Percentiles rank a stretch among this genome's conserved stretches.
Conservation (phyloP, 257 asterid genomes). For the Capsicum baccatum region DNA sequence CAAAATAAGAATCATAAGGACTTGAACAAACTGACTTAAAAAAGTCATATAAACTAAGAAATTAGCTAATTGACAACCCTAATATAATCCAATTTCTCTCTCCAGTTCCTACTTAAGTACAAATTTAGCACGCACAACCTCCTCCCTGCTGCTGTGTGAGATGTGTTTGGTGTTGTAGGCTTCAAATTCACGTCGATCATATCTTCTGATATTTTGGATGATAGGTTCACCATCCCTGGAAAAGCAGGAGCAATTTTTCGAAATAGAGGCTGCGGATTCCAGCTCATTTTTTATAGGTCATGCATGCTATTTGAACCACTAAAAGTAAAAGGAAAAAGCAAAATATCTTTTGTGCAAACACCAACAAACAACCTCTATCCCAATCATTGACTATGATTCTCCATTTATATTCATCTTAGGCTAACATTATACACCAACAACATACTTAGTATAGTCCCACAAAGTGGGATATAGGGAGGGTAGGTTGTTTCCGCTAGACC, state of each 20-base stretch:
- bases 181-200: slow-evolving; percentile 85
- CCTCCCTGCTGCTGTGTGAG: slow-evolving; percentile 76
- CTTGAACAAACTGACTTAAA: not conserved
- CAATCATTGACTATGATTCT: not conserved
- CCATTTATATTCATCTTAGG: not conserved
- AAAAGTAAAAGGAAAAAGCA: not conserved
- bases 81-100: not conserved
- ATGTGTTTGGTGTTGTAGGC: slow-evolving; percentile 53
- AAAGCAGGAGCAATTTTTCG: slow-evolving; percentile 84
- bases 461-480: no score
- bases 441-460: no score
- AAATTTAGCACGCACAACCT: slow-evolving; percentile 71
- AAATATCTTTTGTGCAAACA: not conserved
- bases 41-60: not conserved
- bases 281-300: not conserved
- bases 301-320: not conserved
- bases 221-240: slow-evolving; percentile 80
- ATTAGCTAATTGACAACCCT: not conserved
- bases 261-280: slow-evolving; percentile 68
- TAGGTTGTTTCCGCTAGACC: no score
- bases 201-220: slow-evolving; percentile 63
- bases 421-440: no score
- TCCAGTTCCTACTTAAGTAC: not conserved
- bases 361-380: not conserved
- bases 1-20: not conserved